These are phyloP conservation scores for Arabis hirsuta DNA, from an alignment of 345 rosid species.

Conservation along the genomic window DNA sequence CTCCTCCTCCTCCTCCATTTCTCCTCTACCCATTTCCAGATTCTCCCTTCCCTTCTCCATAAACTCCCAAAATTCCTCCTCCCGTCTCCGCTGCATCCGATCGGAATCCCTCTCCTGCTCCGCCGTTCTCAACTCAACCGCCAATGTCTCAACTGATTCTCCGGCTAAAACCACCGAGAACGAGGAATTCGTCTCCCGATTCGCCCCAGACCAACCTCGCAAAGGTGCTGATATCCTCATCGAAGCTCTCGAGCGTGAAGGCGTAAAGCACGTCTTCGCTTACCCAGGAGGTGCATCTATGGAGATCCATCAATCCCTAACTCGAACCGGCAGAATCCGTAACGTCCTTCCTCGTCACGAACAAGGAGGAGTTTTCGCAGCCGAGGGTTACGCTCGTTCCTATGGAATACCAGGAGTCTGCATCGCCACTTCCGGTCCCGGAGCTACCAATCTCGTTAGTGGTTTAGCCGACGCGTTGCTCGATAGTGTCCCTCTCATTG, in stretches of 20 bases:
- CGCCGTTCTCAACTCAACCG: conserved; percentile 32
- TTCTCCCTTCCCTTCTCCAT: conserved; percentile 42
- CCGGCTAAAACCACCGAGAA: not conserved
- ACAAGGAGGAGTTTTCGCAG: conserved; percentile 94
- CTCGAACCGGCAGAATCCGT: conserved; percentile 75
- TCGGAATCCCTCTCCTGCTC: conserved; percentile 44
- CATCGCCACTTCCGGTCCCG: conserved; percentile 96
- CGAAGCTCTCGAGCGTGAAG: conserved; percentile 87
- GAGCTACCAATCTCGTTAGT: conserved; percentile 87
- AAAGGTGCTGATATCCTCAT: conserved; percentile 94
- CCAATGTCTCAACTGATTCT: conserved; percentile 29
- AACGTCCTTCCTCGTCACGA: conserved; percentile 96
- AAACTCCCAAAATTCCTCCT: conserved; percentile 26
- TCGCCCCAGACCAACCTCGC: conserved; percentile 70
- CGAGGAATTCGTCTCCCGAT: conserved; percentile 48
- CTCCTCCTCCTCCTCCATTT: conserved; percentile 25
- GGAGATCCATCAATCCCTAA: conserved; percentile 99
- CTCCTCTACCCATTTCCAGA: conserved; percentile 41
- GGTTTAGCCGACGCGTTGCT: conserved; percentile 91
- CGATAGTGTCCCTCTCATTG: conserved; percentile 89
- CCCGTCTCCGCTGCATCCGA: conserved; percentile 43
- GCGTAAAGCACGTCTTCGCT: conserved; percentile 82
- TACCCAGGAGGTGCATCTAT: conserved; percentile 95
- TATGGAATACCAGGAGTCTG: conserved; percentile 89
- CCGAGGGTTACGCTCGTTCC: conserved; percentile 92